Conservation (phyloP, 2,329 filamentous ascomycete genomes). For the Furcasterigmium furcatum region DNA sequence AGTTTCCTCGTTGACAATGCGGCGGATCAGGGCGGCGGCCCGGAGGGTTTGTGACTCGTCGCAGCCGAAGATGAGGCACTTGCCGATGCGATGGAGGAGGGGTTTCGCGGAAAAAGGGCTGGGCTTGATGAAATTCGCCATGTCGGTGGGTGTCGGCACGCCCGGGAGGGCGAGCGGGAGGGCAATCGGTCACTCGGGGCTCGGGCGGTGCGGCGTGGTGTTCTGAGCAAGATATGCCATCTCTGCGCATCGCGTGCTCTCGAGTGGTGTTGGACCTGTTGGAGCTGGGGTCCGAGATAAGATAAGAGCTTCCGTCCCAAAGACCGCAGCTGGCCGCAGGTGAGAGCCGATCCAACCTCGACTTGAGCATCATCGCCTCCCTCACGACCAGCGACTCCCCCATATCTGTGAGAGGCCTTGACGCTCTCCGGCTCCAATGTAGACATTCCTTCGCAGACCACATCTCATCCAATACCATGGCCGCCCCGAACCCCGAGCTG, state of each 20-base stretch:
- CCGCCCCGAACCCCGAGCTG: constrained; percentile 40
- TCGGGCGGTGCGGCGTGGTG: too few species aligned
- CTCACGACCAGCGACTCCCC: background rate
- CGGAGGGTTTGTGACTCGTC: constrained; percentile 5
- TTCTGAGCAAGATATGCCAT: too few species aligned
- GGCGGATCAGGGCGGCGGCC: constrained; percentile 8
- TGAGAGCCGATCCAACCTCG: background rate
- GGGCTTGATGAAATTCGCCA: too few species aligned
- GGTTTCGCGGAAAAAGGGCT: too few species aligned
- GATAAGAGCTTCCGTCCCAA: background rate
- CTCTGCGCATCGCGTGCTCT: too few species aligned
- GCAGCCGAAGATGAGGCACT: constrained; percentile 15
- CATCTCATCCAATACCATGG: background rate
- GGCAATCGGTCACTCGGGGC: background rate
- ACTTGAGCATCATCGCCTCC: background rate
- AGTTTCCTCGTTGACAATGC: constrained; percentile 4
- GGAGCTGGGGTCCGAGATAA: background rate
- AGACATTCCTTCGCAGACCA: constrained; percentile 1
- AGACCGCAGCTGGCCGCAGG: background rate
- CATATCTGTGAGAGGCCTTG: too few species aligned
- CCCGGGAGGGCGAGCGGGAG: too few species aligned
- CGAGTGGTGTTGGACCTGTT: background rate
- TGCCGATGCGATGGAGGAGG: constrained; percentile 11
- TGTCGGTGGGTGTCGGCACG: too few species aligned
- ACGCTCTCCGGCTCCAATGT: too few species aligned